These are phyloP conservation scores for Chlorella sorokiniana DNA, from an alignment of 139 green algal species.

Conservation along the genomic window DNA sequence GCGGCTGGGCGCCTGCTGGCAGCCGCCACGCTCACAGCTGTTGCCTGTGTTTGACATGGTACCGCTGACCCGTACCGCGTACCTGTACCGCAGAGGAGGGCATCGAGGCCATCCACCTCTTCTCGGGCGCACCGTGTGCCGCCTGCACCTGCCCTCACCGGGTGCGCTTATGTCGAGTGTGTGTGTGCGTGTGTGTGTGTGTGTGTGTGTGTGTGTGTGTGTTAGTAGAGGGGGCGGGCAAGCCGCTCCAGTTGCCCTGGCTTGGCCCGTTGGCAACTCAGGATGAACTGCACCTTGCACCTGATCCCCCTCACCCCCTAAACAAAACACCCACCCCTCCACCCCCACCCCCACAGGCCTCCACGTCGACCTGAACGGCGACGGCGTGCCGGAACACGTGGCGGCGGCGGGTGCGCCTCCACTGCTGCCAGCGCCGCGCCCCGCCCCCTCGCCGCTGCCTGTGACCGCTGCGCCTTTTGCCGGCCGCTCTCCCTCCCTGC, in stretches of 20 bases:
- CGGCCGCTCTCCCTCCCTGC: background rate
- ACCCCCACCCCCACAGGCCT: conserved; percentile 47
- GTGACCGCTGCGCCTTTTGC: too few species aligned
- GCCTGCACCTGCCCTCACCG: conserved; percentile 76
- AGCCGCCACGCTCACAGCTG: too few species aligned
- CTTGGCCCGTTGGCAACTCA: background rate
- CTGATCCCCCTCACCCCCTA: background rate
- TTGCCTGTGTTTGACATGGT: background rate
- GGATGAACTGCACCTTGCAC: background rate
- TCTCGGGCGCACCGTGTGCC: conserved; percentile 82
- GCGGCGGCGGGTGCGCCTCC: conserved; percentile 40
- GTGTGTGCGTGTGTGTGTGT: background rate
- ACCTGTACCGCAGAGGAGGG: conserved; percentile 67
- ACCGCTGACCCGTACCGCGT: background rate
- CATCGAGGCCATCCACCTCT: conserved; percentile 92
- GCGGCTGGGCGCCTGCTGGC: background rate
- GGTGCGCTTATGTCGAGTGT: background rate
- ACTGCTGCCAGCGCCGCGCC: too few species aligned
- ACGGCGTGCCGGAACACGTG: conserved; percentile 95
- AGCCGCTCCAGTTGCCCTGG: background rate
- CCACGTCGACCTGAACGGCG: conserved; percentile 94
- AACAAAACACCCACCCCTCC: too few species aligned
- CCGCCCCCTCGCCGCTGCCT: too few species aligned
- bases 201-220: background rate
- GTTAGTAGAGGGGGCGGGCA: background rate